Evolutionary conservation across 2,329 filamentous ascomycete species (phyloP), one percentile per base, ranked within the genome.

Genomic region (Exophiala sideris): DNA sequence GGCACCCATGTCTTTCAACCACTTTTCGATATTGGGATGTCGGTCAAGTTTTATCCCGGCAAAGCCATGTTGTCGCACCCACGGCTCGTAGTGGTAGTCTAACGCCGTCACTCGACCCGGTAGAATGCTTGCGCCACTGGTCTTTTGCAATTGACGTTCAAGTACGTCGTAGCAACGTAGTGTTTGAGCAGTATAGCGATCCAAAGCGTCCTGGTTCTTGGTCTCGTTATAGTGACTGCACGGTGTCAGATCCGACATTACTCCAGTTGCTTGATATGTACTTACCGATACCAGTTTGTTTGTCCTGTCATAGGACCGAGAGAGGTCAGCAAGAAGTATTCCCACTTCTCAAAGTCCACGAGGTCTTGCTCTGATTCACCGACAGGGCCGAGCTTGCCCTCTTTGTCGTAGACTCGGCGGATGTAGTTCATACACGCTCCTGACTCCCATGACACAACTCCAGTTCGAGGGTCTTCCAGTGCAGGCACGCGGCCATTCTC

Each of bases 311-410:
- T 74, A 0, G 73, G 74, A 0, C 70, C 73, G 40, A 76, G 56
- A 0, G 70, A 73, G 0, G 67, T 68, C 21, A 76, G 53, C 18
- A 75, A 59, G 54, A 76, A 76, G 56, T 71, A 73, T 47, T 70
- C 71, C 74, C 74, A 76, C 56, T 76, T 76, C 42, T 76, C 73
- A 40, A 75, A 74, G 54, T 75, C 72, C 0, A 75, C 72, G 3
- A 62, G 50, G 14, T 72, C 73, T 52, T 76, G 73, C 39, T 73
- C 69, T 5, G 51, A 62, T 21, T 54, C 52, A 0, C 67, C 67
- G 2, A 62, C 45, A 1, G 72, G 72, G 8, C 70, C 70, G 7
- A 76, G 64, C 24, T 56, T 65, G 45, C 71, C 70, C 11, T 66
- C 56, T 18, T 66, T 66, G 61, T 77, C 75, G 58, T 77, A 77